phyloP scores from a whole-genome alignment of 2,329 filamentous ascomycete genomes.

The Alternaria sp. region DNA sequence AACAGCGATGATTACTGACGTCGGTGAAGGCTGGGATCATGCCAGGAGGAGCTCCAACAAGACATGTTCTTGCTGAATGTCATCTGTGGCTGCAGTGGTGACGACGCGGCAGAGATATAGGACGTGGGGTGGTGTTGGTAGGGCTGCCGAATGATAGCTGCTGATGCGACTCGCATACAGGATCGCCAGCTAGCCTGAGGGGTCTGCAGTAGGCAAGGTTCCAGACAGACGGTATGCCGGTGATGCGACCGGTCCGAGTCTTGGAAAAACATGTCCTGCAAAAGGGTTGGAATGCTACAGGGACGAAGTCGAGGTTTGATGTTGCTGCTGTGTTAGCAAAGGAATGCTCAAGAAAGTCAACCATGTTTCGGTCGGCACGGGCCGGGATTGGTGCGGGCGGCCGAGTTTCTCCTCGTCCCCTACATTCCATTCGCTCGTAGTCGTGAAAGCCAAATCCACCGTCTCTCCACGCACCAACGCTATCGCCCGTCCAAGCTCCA shows the following conservation, averaged over 20 bases:
- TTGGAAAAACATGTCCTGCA: neutral
- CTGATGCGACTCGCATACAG: slow-evolving; percentile 23
- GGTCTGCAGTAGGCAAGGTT: slow-evolving; percentile 10
- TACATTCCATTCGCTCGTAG: slow-evolving; percentile 2
- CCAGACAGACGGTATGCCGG: slow-evolving; percentile 6
- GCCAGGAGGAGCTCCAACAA: slow-evolving; percentile 22
- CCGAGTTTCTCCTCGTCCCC: slow-evolving; percentile 5
- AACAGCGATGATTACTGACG: slow-evolving; percentile 8
- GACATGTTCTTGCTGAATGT: slow-evolving; percentile 22
- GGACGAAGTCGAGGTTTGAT: neutral
- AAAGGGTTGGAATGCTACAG: neutral
- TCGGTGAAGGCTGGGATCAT: slow-evolving; percentile 18
- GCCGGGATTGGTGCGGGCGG: slow-evolving; percentile 10
- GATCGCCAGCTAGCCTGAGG: slow-evolving; percentile 24
- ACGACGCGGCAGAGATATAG: neutral
- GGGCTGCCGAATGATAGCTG: slow-evolving; percentile 39
- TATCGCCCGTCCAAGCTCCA: slow-evolving; percentile 16
- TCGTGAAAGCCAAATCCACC: neutral
- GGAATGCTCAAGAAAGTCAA: neutral
- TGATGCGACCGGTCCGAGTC: neutral
- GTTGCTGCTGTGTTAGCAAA: neutral
- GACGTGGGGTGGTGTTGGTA: slow-evolving; percentile 21
- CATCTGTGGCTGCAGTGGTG: slow-evolving; percentile 8
- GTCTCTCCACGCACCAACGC: slow-evolving; percentile 8
- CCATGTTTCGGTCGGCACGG: slow-evolving; percentile 5